These are phyloP conservation scores for Barnettozyma vustinii DNA, from an alignment of 805 yeast species.

Conservation along the genomic window DNA sequence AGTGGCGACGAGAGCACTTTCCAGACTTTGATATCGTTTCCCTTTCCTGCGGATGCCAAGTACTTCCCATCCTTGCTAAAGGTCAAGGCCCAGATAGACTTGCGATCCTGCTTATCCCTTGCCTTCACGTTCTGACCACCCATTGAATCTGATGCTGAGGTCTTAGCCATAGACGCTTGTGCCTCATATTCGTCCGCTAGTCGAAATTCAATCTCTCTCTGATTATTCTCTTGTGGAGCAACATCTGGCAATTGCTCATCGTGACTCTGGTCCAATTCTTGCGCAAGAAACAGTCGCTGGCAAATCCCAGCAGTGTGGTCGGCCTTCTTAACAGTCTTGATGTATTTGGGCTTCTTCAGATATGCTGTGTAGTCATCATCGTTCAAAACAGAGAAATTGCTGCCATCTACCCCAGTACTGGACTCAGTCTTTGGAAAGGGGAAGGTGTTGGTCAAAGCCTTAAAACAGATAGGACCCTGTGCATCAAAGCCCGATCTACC, in stretches of 20 bases:
- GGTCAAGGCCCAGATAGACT: constrained; percentile 66
- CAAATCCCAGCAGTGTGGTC: constrained; percentile 41
- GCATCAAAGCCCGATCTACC: constrained; percentile 6
- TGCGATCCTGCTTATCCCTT: constrained; percentile 9
- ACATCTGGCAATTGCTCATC: background rate
- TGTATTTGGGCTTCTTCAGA: constrained; percentile 48
- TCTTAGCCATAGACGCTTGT: background rate
- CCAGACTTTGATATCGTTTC: constrained; percentile 64
- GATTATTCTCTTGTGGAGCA: background rate
- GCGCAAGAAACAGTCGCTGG: constrained; percentile 57
- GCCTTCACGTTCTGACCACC: constrained; percentile 11
- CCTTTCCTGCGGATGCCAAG: constrained; percentile 81
- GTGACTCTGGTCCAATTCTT: constrained; percentile 41
- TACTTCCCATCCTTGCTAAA: constrained; percentile 79
- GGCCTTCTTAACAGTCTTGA: constrained; percentile 43
- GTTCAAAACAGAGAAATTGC: constrained; percentile 2
- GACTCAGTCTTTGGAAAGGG: background rate
- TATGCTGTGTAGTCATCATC: constrained; percentile 37
- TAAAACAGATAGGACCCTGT: constrained; percentile 1
- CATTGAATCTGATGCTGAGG: constrained; percentile 4
- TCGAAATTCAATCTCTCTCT: constrained; percentile 2
- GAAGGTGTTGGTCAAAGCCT: background rate
- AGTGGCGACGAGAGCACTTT: constrained; percentile 70
- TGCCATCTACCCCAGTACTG: background rate
- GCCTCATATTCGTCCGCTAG: constrained; percentile 6